Evolutionary conservation across 2,329 filamentous ascomycete genomes (phyloP), one percentile per base, ranked within the genome.

Genomic region (Alternaria incomplexa): DNA sequence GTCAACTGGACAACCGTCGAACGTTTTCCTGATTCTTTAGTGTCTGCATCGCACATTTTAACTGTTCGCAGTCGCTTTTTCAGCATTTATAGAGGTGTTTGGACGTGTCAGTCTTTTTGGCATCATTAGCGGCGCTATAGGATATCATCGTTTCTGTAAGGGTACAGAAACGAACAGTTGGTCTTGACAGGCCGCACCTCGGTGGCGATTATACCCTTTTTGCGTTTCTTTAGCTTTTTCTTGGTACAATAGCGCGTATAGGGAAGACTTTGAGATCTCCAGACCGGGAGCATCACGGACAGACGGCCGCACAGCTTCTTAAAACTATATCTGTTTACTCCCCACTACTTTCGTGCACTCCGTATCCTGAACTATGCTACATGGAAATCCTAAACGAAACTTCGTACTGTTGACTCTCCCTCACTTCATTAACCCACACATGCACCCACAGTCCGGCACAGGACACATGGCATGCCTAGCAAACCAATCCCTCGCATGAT

Each of bases 401-500:
- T 20, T 20, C 20, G 20, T 20, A 20, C 20, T 20, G 20, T 20
- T 20, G 20, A 20, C 20, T 20, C 20, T 20, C 20, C 20, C 20
- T 20, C 56, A 81, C 64, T 76, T 77, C 72, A 80, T 64, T 56
- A 82, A 61, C 58, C 80, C 83, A 78, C 86, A 88, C 69, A 83
- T 78, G 71, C 86, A 88, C 64, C 80, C 77, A 72, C 86, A 88
- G 67, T 85, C 84, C 57, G 85, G 83, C 63, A 86, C 85, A 2
- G 86, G 84, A 79, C 86, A 88, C 67, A 83, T 82, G 40, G 78
- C 78, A 76, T 87, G 84, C 68, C 81, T 82, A 22, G 74, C 77
- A 75, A 90, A 90, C 88, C 88, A 90, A 64, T 85, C 83, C 67
- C 83, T 79, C 11, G 88, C 88, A 81, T 90, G 88, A 75, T 88